phyloP scores from a whole-genome alignment of 257 asterid species.

The Solanum etuberosum region DNA sequence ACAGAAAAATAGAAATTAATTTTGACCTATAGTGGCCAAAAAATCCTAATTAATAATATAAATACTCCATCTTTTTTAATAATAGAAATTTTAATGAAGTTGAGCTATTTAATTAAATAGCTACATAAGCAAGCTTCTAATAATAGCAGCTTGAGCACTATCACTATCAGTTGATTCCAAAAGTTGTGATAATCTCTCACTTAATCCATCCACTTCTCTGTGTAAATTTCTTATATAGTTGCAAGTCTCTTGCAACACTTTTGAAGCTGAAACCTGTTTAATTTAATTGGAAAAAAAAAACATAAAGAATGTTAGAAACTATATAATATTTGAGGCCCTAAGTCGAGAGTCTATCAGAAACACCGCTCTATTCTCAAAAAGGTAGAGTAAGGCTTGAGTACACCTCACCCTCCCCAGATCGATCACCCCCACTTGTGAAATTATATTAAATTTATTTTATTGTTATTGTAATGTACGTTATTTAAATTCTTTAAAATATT shows the following conservation, averaged over 20 bases:
- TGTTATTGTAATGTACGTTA: too few species aligned
- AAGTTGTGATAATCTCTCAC: conserved; percentile 72
- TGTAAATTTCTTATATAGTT: conserved; percentile 83
- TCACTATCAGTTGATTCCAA: conserved; percentile 71
- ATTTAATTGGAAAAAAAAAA: neutral
- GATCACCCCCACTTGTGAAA: neutral
- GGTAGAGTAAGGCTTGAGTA: too few species aligned
- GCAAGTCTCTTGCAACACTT: conserved; percentile 92
- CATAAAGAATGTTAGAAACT: neutral
- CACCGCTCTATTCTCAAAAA: neutral
- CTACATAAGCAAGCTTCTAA: conserved; percentile 78
- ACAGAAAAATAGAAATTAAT: neutral
- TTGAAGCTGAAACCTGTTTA: conserved; percentile 74
- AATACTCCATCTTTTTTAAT: neutral
- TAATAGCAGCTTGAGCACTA: conserved; percentile 82
- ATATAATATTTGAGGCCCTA: neutral
- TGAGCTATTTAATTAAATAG: neutral
- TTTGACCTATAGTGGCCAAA: conserved; percentile 1
- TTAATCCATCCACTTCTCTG: conserved; percentile 77
- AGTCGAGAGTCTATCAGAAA: neutral
- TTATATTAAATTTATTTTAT: too few species aligned
- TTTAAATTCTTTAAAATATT: too few species aligned
- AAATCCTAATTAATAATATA: neutral
- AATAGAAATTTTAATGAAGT: neutral
- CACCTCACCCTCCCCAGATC: neutral